Base-by-base conservation (phyloP, 805 yeast genomes). In the Ogataea allantospora region DNA sequence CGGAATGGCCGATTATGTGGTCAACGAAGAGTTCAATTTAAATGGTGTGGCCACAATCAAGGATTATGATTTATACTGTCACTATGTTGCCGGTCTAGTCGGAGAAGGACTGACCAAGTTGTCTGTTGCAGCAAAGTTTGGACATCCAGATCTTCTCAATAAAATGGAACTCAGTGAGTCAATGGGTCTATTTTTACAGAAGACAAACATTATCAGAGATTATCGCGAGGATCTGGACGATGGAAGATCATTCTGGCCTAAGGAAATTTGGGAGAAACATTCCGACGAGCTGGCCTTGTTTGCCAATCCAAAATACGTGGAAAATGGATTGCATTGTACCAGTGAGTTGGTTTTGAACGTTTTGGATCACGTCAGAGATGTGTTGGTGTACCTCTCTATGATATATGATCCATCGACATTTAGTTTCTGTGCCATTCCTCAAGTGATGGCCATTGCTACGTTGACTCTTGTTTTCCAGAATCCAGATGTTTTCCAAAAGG, bases 381-480 rank as follows among this genome's bases (percentile, higher is more conserved):
- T 80, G 20, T 71, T 93, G 51, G 73, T 74, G 35, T 93, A 85
- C 60, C 70, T 93, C 40, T 75, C 91, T 12, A 69, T 80, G 44
- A 75, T 93, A 33, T 74, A 75, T 42, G 99, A 93, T 58, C 85
- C 83, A 43, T 78, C 95, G 1, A 66, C 82, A 33, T 93, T 88
- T 70, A 83, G 80, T 52, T 93, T 93, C 69, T 89, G 97, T 68
- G 87, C 97, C 8, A 93, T 93, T 57, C 99, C 99, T 13, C 99
- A 93, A 67, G 97, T 91, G 13, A 93, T 93, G 99, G 96, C 98
- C 24, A 84, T 93, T 60, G 97, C 99, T 11, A 88, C 98, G 1
- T 72, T 93, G 51, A 88, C 91, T 15, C 69, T 81, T 35, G 83
- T 93, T 22, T 89, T 83, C 73, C 80, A 83, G 57, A 93, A 93